Evolutionary conservation across 176 grass and related monocot genomes (phyloP), one percentile per base, ranked within the genome.

Genomic region (Cymbopogon citratus): DNA sequence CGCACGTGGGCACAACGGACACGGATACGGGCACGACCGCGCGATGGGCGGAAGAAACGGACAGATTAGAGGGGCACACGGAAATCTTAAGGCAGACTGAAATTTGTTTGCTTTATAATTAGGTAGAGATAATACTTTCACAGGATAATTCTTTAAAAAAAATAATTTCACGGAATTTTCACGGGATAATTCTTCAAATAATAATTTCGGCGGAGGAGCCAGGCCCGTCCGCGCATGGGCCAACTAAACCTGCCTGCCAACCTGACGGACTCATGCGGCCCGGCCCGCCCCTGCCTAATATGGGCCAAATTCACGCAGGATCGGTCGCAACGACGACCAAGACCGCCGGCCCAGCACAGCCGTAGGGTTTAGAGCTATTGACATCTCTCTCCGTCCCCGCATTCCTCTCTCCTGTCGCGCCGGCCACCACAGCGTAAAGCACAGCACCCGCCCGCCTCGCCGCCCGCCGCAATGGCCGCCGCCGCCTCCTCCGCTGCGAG

Each of bases 301-400:
- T n/a, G 19, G 25, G 23, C 35, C 7, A 39, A 13, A 21, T 33
- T 11, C 0, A 25, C 13, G 16, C n/a, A 74, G n/a, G 60, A 38
- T 51, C 34, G 18, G 10, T 3, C 21, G 9, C n/a, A 9, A n/a
- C n/a, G 48, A 25, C 31, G 3, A 39, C n/a, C n/a, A n/a, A n/a
- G n/a, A 62, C n/a, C 23, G n/a, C 12, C 15, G 24, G 87, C 78
- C 83, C 83, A 78, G 26, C 44, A 11, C 24, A 71, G 21, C 25
- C 21, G 63, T 82, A 90, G 88, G 88, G 88, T 86, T 86, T n/a
- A n/a, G n/a, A n/a, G n/a, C n/a, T 80, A 80, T 84, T 86, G 40
- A 73, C 71, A 29, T 23, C 61, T 79, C 54, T 12, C 44, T n/a
- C 61, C 39, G 10, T 28, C 36, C 35, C 34, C 11, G 10, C 56